phyloP scores from a whole-genome alignment of 129 eudicot species.

The Silybum marianum region DNA sequence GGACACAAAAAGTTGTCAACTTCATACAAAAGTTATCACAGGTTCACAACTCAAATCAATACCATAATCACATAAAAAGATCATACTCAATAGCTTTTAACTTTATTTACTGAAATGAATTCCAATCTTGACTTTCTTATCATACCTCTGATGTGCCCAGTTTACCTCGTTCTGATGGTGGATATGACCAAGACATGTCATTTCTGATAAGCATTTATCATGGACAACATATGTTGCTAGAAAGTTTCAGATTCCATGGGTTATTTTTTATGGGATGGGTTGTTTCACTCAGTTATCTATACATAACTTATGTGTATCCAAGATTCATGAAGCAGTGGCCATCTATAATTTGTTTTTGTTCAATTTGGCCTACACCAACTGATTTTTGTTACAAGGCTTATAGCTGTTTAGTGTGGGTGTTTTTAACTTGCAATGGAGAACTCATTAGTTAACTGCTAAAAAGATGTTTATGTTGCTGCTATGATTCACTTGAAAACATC shows the following conservation, averaged over 20 bases:
- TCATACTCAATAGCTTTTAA: background rate
- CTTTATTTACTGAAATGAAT: constrained; percentile 21
- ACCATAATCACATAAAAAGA: background rate
- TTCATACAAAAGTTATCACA: background rate
- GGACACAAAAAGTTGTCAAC: background rate
- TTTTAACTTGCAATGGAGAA: background rate
- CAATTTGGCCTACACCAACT: background rate
- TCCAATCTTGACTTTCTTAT: constrained; percentile 41
- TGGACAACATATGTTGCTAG: constrained; percentile 48
- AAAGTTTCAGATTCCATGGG: constrained; percentile 44
- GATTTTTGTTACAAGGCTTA: background rate
- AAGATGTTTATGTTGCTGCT: too few species aligned
- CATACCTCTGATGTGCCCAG: constrained; percentile 50
- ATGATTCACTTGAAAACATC: too few species aligned
- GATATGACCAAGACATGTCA: constrained; percentile 55
- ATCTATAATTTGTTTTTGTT: background rate
- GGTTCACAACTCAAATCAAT: background rate
- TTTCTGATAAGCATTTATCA: constrained; percentile 39
- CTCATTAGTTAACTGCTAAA: too few species aligned
- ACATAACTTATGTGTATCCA: constrained; percentile 30
- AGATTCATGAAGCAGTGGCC: constrained; percentile 26
- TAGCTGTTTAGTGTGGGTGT: background rate
- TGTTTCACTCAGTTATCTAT: constrained; percentile 49
- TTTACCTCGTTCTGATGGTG: constrained; percentile 52
- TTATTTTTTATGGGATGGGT: constrained; percentile 57